Evolutionary conservation across 306 rosid species (phyloP), one percentile per base, ranked within the genome.

Genomic region (Corylus heterophylla): DNA sequence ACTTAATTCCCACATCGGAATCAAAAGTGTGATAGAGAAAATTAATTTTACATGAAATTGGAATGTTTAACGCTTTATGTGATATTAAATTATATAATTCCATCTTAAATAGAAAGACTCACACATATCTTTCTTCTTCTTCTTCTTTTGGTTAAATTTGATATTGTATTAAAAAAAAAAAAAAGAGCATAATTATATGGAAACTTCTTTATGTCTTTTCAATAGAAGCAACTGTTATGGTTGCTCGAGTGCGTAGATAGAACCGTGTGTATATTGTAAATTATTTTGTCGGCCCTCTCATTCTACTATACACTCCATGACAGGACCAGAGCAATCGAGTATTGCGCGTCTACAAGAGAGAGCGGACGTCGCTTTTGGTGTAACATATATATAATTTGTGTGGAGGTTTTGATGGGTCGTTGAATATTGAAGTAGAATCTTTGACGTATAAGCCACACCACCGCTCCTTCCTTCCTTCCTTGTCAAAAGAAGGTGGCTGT

Each of bases 371-470:
- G 83, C 85, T 78, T 54, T 85, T 62, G 73, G 31, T 71, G 83
- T 78, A 80, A 70, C 76, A 54, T 45, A 74, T 31, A 31, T 31
- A 1, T 31, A 31, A 31, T 74, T 74, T 82, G 0, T 81, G 80
- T 78, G 74, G 85, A 81, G 81, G 76, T 72, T 69, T 78, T 85
- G 68, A 85, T 85, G 85, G 64, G 61, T 71, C 78, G 71, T 85
- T 85, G 81, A 81, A 70, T 74, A 76, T 54, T 81, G 69, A 22
- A 16, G 16, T 9, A 29, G 85, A 78, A 74, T 78, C 78, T 61
- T 81, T 78, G 88, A 85, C 83, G 82, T 80, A 74, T 44, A 74
- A 80, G 87, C 85, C 87, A 84, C 84, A 84, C 69, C 79, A 73
- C 39, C 77, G 56, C 45, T 31, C 0, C 3, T 3, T 31, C 35